phyloP scores from a whole-genome alignment of 164 flowering plant genomes.

The Vitis rupestris region DNA sequence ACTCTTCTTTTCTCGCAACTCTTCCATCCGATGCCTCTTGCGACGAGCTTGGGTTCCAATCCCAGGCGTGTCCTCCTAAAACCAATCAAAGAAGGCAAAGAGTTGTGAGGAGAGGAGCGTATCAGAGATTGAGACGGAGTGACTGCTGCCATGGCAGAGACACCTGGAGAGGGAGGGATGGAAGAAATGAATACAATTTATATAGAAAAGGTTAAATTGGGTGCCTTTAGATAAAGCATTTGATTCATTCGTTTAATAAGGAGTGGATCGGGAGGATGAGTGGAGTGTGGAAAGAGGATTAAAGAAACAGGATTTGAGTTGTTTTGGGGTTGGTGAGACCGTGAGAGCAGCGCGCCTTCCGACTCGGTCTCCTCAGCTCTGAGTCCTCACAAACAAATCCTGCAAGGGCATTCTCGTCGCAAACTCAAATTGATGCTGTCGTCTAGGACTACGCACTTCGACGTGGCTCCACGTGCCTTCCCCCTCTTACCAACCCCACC shows the following conservation, averaged over 20 bases:
- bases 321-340: background rate
- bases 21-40: slow-evolving; percentile 16
- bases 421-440: too few relatives aligned
- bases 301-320: background rate
- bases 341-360: background rate
- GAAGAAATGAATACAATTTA: background rate
- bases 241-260: too few relatives aligned
- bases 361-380: background rate
- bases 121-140: slow-evolving; percentile 13
- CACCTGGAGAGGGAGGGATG: background rate
- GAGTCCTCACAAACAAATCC: background rate
- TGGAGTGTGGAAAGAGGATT: background rate
- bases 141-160: slow-evolving; percentile 14
- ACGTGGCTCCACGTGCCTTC: background rate
- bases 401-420: background rate
- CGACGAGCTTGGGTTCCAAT: background rate
- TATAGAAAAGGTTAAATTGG: slow-evolving; percentile 1
- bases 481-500: background rate
- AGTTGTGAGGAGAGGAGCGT: background rate
- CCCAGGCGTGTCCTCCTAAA: slow-evolving; percentile 22
- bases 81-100: slow-evolving; percentile 5
- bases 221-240: background rate
- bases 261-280: background rate
- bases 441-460: background rate
- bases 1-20: slow-evolving; percentile 5